Evolutionary conservation across 352 stramenopile genomes (phyloP).

Genomic region (Globisporangium nunn): DNA sequence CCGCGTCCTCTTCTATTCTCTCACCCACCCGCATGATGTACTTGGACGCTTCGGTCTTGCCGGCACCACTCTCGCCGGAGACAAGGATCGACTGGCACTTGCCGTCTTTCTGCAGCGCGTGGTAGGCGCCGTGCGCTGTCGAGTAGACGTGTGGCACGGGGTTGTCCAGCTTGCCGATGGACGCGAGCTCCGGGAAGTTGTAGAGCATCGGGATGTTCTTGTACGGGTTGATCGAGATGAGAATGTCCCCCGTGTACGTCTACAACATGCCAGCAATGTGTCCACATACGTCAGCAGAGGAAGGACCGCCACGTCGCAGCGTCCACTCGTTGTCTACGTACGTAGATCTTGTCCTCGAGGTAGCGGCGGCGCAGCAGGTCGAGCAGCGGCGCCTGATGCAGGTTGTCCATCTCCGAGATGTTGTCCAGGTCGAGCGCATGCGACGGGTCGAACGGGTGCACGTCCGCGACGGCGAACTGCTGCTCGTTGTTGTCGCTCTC

Average conservation of each 20-base stretch:
- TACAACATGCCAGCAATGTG: conserved; percentile 11
- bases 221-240: conserved; percentile 97
- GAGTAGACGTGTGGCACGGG: conserved; percentile 83
- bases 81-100: conserved; percentile 87
- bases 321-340: conserved; percentile 14
- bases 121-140: conserved; percentile 76
- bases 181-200: conserved; percentile 87
- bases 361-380: conserved; percentile 85
- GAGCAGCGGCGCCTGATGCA: conserved; percentile 89
- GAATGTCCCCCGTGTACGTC: conserved; percentile 92
- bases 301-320: background rate
- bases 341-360: conserved; percentile 90
- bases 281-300: background rate
- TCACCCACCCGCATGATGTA: conserved; percentile 84
- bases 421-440: conserved; percentile 87
- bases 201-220: conserved; percentile 92
- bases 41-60: conserved; percentile 88
- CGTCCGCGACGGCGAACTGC: conserved; percentile 68
- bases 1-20: too few species aligned
- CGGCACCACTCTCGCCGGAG: conserved; percentile 79
- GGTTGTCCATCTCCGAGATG: conserved; percentile 92
- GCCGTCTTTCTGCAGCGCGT: conserved; percentile 62
- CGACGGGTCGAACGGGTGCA: conserved; percentile 88
- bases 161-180: conserved; percentile 82
- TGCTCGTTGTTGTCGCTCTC: conserved; percentile 74